Evolutionary conservation across 768 basidiomycete species (phyloP).

Genomic region (Hypholoma fasciculare): DNA sequence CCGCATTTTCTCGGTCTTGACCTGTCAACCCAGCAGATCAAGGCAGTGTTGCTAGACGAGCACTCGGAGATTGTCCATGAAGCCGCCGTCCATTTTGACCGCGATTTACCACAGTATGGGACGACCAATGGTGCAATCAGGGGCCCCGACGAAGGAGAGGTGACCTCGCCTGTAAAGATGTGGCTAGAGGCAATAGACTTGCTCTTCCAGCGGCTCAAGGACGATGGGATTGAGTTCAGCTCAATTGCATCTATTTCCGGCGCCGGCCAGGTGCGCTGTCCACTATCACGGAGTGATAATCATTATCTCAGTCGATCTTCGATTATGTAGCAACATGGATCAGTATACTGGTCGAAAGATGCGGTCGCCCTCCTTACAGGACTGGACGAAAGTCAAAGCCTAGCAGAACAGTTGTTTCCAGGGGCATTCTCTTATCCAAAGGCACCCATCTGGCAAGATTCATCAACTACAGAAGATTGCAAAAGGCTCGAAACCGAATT

Average conservation of each 20-base stretch:
- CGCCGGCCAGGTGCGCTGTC: conserved; percentile 65
- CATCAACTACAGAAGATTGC: conserved; percentile 79
- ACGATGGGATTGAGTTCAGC: conserved; percentile 56
- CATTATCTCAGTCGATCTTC: not conserved
- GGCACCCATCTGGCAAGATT: conserved; percentile 91
- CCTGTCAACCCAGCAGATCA: conserved; percentile 83
- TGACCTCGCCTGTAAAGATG: conserved; percentile 80
- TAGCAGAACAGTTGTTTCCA: conserved; percentile 61
- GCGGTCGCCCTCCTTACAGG: conserved; percentile 52
- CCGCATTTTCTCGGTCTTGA: conserved; percentile 77
- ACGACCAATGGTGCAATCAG: conserved; percentile 66
- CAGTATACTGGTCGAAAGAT: conserved; percentile 74
- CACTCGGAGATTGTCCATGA: conserved; percentile 64
- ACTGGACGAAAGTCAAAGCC: conserved; percentile 49
- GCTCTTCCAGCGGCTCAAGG: conserved; percentile 61
- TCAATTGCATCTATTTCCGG: conserved; percentile 70
- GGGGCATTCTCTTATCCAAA: conserved; percentile 65
- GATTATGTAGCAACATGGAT: conserved; percentile 73
- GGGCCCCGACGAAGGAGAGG: conserved; percentile 69
- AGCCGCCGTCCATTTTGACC: conserved; percentile 75
- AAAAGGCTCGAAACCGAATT: conserved; percentile 60
- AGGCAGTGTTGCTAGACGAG: conserved; percentile 68
- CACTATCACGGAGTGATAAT: not conserved
- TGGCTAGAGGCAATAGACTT: conserved; percentile 87
- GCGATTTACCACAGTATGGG: conserved; percentile 69